phyloP scores from a whole-genome alignment of 192 early-diverging fungal species.

The Rhizoclosmatium sp. region DNA sequence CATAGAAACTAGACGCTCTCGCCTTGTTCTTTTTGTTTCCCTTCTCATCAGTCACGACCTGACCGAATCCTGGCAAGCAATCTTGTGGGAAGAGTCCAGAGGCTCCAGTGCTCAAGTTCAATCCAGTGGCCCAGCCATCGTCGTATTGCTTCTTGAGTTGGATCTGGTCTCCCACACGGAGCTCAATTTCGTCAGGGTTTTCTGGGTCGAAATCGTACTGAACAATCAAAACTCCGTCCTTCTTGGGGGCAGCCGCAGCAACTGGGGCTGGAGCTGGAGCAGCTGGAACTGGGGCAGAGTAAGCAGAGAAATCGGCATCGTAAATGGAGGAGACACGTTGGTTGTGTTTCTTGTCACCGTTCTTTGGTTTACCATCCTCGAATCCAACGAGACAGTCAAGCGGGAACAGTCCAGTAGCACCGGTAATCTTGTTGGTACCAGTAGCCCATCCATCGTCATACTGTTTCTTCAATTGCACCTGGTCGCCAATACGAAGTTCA shows the following conservation, averaged over 20 bases:
- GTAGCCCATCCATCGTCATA: conserved; percentile 33
- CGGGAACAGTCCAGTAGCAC: conserved; percentile 15
- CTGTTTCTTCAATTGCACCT: not conserved
- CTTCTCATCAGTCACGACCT: conserved; percentile 9
- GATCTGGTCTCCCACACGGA: conserved; percentile 25
- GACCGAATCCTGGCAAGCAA: conserved; percentile 38
- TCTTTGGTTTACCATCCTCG: not conserved
- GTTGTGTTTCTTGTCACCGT: conserved; percentile 9
- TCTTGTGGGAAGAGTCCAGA: conserved; percentile 59
- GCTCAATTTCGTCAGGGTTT: conserved; percentile 27
- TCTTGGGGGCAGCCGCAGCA: not conserved
- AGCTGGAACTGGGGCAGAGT: not conserved
- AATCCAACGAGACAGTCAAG: conserved; percentile 9
- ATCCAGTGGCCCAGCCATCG: conserved; percentile 61
- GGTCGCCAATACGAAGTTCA: conserved; percentile 1
- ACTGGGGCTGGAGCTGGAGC: not conserved
- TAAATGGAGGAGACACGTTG: conserved; percentile 18
- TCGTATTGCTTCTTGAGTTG: conserved; percentile 10
- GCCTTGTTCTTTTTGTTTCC: conserved; percentile 27
- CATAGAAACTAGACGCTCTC: conserved; percentile 24
- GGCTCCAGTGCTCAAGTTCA: conserved; percentile 55
- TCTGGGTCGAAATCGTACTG: conserved; percentile 18
- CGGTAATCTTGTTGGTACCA: conserved; percentile 27
- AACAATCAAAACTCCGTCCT: not conserved
- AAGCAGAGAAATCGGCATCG: conserved; percentile 14